Conservation (phyloP, 345 rosid genomes). For the Pistacia integerrima region DNA sequence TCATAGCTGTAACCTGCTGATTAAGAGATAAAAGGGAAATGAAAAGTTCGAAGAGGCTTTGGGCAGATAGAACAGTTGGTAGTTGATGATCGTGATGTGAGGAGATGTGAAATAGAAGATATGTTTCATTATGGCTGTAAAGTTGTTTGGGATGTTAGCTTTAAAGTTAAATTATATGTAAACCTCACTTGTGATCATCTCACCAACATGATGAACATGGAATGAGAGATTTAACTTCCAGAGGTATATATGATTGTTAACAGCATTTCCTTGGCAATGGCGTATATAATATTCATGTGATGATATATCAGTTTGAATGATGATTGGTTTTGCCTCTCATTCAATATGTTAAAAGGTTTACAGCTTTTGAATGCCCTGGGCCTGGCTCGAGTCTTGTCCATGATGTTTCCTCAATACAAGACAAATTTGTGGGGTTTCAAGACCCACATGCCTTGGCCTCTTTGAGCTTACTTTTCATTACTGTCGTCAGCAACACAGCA, state of each 20-base stretch:
- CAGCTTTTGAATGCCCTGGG: background rate
- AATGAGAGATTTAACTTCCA: background rate
- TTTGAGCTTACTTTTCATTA: background rate
- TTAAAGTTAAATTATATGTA: background rate
- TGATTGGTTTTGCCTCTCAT: background rate
- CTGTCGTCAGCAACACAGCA: background rate
- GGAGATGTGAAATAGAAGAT: conserved; percentile 1
- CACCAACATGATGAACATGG: background rate
- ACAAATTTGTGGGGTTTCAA: background rate
- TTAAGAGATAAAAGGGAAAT: conserved; percentile 10
- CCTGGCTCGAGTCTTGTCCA: too few relatives aligned
- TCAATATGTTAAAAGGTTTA: background rate
- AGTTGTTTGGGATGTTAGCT: background rate
- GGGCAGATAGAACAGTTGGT: background rate
- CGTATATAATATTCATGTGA: background rate
- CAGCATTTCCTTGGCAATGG: conserved; percentile 1
- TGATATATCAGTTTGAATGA: background rate
- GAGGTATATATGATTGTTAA: background rate
- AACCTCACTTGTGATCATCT: background rate
- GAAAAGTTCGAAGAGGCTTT: conserved; percentile 5
- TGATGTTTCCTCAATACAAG: background rate
- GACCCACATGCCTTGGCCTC: background rate
- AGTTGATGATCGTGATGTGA: conserved; percentile 6
- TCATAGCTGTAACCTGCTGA: conserved; percentile 5
- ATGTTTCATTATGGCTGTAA: conserved; percentile 4